Percentiles rank a stretch among this genome's conserved stretches.
These are phyloP conservation scores for Paecilomyces variotii DNA, from an alignment of 2,329 filamentous ascomycete genomes.

Conservation along the genomic window DNA sequence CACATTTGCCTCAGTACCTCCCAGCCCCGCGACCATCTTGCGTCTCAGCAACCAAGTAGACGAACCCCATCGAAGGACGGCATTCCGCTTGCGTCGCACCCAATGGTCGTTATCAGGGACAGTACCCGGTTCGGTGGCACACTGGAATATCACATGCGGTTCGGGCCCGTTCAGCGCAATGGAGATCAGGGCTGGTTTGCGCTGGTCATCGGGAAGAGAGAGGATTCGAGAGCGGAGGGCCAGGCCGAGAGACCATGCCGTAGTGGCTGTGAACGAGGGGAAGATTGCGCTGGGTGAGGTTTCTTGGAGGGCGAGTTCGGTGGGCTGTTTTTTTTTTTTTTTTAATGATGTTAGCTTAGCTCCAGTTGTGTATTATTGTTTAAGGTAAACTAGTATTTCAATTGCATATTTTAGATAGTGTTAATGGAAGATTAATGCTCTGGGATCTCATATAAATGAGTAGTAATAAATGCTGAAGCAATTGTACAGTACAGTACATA, in stretches of 20 bases:
- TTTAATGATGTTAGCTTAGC: background rate
- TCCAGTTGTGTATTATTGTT: background rate
- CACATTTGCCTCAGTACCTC: constrained; percentile 37
- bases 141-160: constrained; percentile 61
- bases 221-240: constrained; percentile 31
- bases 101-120: constrained; percentile 64
- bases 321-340: constrained; percentile 10
- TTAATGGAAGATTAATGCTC: too few relatives aligned
- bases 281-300: constrained; percentile 22
- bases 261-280: constrained; percentile 29
- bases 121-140: constrained; percentile 57
- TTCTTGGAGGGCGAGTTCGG: constrained; percentile 22
- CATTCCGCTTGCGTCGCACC: constrained; percentile 63
- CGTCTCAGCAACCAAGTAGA: constrained; percentile 65
- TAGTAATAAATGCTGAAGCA: too few relatives aligned
- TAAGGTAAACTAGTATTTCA: background rate
- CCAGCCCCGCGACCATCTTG: constrained; percentile 42
- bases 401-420: too few relatives aligned
- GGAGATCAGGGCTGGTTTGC: constrained; percentile 33
- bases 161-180: constrained; percentile 24
- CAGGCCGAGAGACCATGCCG: constrained; percentile 31
- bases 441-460: too few relatives aligned
- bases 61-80: constrained; percentile 62
- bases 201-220: constrained; percentile 20
- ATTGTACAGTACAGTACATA: too few relatives aligned